Base-by-base conservation (phyloP, 306 rosid species). In the Citrullus amarus region DNA sequence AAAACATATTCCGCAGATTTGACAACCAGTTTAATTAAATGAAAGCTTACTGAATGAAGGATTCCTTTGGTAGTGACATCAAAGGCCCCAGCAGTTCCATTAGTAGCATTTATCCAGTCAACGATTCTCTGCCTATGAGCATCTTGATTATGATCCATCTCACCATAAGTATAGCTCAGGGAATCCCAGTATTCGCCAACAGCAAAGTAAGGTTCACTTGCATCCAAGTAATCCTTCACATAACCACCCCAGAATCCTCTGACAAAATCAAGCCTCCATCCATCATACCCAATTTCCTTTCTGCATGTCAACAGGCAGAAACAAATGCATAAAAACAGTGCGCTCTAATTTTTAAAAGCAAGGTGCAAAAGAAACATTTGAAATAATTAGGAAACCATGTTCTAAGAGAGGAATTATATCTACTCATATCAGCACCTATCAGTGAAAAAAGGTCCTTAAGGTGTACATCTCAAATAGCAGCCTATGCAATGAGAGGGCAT, bases 211-310 rank as follows among this genome's bases (percentile, higher is more conserved):
- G 99, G 99, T 82, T 89, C 88, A 65, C 75, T 96, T 78, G 96
- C 89, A 44, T 91, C 91, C 53, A 96, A 25, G 86, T 96, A 96
- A 85, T 96, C 97, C 88, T 89, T 93, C 60, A 96, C 92, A 83
- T 96, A 96, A 78, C 99, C 99, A 78, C 99, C 99, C 99, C 99
- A 96, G 87, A 96, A 96, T 71, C 99, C 99, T 84, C 97, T 87
- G 32, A 70, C 97, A 88, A 91, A 96, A 90, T 96, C 99, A 81
- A 96, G 99, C 88, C 99, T 88, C 99, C 99, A 96, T 68, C 99
- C 99, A 77, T 91, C 98, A 76, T 90, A 96, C 73, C 99, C 99
- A 54, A 96, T 90, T 83, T 96, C 99, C 34, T 92, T 15, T 91
- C 99, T 95, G 91, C 77, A 66, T 70, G 17, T 54, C 13, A 53